Base-by-base conservation (phyloP, 1,284 basidiomycete species). In the Boletellus sp. region DNA sequence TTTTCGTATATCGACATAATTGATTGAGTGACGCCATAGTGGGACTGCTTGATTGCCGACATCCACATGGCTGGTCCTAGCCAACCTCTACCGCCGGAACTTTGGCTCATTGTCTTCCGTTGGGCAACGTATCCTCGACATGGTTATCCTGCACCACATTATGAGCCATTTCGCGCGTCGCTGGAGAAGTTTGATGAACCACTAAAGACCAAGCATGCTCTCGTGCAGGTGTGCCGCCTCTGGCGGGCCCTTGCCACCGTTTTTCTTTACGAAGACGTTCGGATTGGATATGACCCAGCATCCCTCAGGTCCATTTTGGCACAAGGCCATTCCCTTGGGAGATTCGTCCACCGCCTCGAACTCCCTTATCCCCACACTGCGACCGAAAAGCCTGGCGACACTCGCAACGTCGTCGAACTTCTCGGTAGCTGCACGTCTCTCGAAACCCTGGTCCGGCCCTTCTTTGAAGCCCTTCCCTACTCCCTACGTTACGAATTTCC, bases 321-420 rank as follows among this genome's bases (percentile, higher is more conserved):
- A 34, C 45, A 63, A 64, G 60, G 66, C 66, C 39, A 33, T 17
- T 34, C 67, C 59, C 52, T 68, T 54, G 77, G 72, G 11, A 47
- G 30, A 41, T 55, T 52, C 37, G 72, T 84, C 47, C 75, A 71
- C 42, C 77, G 83, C 48, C 72, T 75, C 30, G 74, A 76, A 39
- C 68, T 85, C 16, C 80, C 81, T 4, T 86, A 81, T 57, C 54
- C 68, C 9, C 72, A 68, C 54, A 81, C 81, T 2, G 66, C 66
- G 22, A 77, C 76, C 8, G 58, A 63, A 36, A 69, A 63, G 1
- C 59, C 57, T 22, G 59, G 52, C 21, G 45, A 56, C 49, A 47
- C 57, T 40, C 49, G 58, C 47, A 51, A 67, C 48, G 39, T 58
- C 58, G 49, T 70, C 72, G 38, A 63, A 64, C 72, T 84, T 41